A percentile compares a stretch with the other conserved stretches of the same genome.
Conservation (phyloP, 768 basidiomycete genomes). For the Boletus insuetus region DNA sequence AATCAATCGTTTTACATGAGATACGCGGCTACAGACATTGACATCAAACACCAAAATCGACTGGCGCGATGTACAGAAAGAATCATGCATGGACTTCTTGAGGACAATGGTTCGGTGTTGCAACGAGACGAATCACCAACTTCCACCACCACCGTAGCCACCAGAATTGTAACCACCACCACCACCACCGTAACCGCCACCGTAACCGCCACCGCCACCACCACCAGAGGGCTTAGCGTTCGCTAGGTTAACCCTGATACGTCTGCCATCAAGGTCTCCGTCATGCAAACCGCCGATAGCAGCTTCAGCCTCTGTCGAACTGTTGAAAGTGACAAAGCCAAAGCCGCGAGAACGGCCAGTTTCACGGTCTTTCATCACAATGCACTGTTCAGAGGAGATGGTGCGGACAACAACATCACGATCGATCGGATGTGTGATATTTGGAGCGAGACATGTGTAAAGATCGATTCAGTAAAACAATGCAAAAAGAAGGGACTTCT, state of each 20-base stretch:
- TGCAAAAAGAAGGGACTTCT: constrained; percentile 21
- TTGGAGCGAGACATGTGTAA: constrained; percentile 21
- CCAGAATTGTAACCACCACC: constrained; percentile 6
- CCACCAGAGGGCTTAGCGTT: constrained; percentile 29
- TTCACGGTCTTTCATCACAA: constrained; percentile 49
- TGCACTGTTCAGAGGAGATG: constrained; percentile 22
- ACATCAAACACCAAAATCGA: constrained; percentile 3
- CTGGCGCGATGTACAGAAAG: not conserved
- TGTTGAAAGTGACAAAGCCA: constrained; percentile 48
- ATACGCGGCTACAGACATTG: constrained; percentile 6
- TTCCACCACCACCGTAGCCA: constrained; percentile 5
- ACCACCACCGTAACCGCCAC: not conserved
- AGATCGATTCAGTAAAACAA: constrained; percentile 28
- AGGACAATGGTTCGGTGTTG: not conserved
- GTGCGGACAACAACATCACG: not conserved
- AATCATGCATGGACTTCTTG: constrained; percentile 12
- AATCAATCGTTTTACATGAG: not conserved
- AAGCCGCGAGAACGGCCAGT: constrained; percentile 58
- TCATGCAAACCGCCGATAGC: constrained; percentile 48
- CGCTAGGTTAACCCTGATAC: constrained; percentile 48
- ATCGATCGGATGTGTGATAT: not conserved
- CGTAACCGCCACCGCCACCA: constrained; percentile 12
- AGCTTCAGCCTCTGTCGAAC: constrained; percentile 43
- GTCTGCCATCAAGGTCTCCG: constrained; percentile 52
- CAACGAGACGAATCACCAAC: constrained; percentile 11